Conservation (phyloP, 1,284 basidiomycete genomes). For the Tremellales sp. region DNA sequence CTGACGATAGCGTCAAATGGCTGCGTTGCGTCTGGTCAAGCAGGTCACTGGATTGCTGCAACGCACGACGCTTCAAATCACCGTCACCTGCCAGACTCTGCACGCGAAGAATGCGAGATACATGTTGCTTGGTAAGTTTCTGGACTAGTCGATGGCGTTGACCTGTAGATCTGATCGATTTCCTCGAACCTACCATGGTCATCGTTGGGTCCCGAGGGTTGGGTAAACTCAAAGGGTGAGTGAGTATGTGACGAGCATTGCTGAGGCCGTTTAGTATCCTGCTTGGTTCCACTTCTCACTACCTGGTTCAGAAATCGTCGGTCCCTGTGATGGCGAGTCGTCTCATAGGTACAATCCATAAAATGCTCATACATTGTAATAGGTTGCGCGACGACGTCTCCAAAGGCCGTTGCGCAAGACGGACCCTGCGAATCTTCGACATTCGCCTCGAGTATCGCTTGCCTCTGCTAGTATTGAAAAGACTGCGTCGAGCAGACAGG, state of each 20-base stretch:
- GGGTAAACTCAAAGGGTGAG: conserved; percentile 81
- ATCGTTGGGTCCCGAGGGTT: conserved; percentile 93
- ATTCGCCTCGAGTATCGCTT: conserved; percentile 68
- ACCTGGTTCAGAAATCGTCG: conserved; percentile 87
- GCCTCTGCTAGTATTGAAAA: conserved; percentile 76
- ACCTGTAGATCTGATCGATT: conserved; percentile 75
- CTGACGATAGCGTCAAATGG: conserved; percentile 67
- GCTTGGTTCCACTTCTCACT: conserved; percentile 94
- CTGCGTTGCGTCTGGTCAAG: conserved; percentile 78
- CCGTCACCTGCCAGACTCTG: conserved; percentile 87
- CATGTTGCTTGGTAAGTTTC: conserved; percentile 71
- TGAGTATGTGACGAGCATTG: neutral
- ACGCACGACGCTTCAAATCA: conserved; percentile 80
- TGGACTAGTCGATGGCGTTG: neutral
- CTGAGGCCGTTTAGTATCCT: conserved; percentile 62
- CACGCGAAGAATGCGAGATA: conserved; percentile 91
- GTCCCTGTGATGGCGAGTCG: conserved; percentile 75
- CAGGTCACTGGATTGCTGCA: conserved; percentile 86
- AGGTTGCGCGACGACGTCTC: conserved; percentile 70
- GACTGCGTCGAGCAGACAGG: conserved; percentile 45
- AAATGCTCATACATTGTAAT: neutral
- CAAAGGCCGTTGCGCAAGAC: conserved; percentile 61
- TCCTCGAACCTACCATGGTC: conserved; percentile 84
- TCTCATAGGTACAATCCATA: neutral
- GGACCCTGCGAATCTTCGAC: conserved; percentile 48